A percentile compares a stretch with the other conserved stretches of the same genome.
Conservation (phyloP, 306 rosid species). For the Biancaea sappan region DNA sequence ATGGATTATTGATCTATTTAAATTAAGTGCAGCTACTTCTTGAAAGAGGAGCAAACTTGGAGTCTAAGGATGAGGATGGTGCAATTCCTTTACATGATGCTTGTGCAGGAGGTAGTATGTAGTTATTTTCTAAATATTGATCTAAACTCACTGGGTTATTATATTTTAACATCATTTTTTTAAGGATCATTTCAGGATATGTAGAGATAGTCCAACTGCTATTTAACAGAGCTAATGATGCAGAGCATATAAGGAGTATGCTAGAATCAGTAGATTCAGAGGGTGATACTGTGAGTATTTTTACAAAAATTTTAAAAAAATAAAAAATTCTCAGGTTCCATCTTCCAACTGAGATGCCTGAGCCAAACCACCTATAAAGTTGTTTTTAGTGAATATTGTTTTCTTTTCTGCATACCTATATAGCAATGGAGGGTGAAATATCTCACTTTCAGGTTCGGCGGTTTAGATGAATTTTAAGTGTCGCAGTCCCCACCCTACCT, state of each 20-base stretch:
- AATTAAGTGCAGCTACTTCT: conserved; percentile 62
- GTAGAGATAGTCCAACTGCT: conserved; percentile 71
- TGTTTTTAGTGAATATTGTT: background rate
- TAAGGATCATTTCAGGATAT: conserved; percentile 55
- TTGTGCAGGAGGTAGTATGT: conserved; percentile 83
- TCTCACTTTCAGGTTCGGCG: background rate
- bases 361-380: background rate
- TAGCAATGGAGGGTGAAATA: background rate
- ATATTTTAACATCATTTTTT: background rate
- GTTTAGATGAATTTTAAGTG: background rate
- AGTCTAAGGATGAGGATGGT: conserved; percentile 33
- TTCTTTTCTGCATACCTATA: background rate
- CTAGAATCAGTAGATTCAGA: conserved; percentile 46
- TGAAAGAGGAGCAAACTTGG: conserved; percentile 60
- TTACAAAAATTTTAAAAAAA: no score
- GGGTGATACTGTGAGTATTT: conserved; percentile 70
- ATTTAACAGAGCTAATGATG: conserved; percentile 45
- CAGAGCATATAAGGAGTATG: conserved; percentile 67
- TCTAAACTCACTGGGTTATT: background rate
- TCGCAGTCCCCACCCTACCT: background rate
- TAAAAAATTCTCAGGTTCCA: conserved; percentile 5
- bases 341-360: conserved; percentile 1
- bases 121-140: background rate
- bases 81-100: conserved; percentile 94
- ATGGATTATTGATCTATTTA: conserved; percentile 26